Evolutionary conservation across 495 filamentous ascomycete species (phyloP).

Genomic region (Aspergillus saccharolyticus): DNA sequence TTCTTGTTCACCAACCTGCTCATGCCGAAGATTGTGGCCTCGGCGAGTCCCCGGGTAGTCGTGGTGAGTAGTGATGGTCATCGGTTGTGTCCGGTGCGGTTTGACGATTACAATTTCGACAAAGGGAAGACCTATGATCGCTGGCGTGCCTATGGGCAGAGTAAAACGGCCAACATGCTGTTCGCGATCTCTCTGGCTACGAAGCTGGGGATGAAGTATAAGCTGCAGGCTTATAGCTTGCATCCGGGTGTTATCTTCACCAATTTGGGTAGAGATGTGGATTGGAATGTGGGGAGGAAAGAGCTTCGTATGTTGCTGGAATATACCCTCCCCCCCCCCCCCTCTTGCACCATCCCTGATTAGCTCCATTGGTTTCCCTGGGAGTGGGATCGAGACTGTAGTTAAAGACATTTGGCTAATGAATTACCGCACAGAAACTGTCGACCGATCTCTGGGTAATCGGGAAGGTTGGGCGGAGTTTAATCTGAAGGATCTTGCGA

Average conservation of each 20-base stretch:
- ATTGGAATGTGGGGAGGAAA: constrained; percentile 18
- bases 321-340: constrained; percentile 7
- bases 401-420: background rate
- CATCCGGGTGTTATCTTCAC: constrained; percentile 20
- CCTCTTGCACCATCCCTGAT: no score
- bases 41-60: constrained; percentile 18
- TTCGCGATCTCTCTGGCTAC: constrained; percentile 37
- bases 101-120: constrained; percentile 53
- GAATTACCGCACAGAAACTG: background rate
- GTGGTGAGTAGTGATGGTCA: constrained; percentile 36
- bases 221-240: constrained; percentile 7
- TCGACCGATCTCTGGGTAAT: constrained; percentile 18
- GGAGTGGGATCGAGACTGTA: background rate
- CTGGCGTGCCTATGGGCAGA: constrained; percentile 39
- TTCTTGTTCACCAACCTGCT: constrained; percentile 57
- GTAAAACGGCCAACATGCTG: constrained; percentile 50
- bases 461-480: constrained; percentile 29
- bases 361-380: no score
- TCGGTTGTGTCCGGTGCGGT: constrained; percentile 37
- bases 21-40: constrained; percentile 38
- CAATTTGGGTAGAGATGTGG: constrained; percentile 25
- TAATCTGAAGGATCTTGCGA: constrained; percentile 39
- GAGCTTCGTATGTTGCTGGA: background rate
- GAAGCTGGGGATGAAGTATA: constrained; percentile 1
- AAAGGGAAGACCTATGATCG: constrained; percentile 46